A percentile compares a stretch with the other conserved stretches of the same genome.
These are phyloP conservation scores for Passiflora organensis DNA, from an alignment of 345 rosid genomes.

Conservation along the genomic window DNA sequence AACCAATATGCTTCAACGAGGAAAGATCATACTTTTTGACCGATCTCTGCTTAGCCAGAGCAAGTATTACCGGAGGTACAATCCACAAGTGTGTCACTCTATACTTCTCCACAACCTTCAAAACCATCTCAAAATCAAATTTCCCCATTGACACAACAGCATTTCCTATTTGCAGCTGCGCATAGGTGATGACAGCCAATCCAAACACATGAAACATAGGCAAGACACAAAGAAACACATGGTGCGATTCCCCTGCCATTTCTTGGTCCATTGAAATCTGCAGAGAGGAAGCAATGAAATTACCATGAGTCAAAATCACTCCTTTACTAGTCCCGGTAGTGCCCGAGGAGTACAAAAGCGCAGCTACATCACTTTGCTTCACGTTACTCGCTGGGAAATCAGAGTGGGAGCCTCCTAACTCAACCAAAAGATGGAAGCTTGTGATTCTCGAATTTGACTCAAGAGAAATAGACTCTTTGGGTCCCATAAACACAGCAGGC, in stretches of 20 bases:
- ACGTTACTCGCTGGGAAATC: conserved; percentile 39
- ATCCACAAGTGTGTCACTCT: conserved; percentile 62
- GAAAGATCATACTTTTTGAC: conserved; percentile 58
- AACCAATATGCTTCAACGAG: conserved; percentile 53
- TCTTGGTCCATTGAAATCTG: conserved; percentile 50
- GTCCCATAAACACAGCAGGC: conserved; percentile 54
- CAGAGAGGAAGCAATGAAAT: conserved; percentile 60
- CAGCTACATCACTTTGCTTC: conserved; percentile 60
- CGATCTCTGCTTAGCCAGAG: conserved; percentile 50
- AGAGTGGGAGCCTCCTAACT: conserved; percentile 34
- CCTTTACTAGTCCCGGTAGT: conserved; percentile 89
- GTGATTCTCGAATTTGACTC: conserved; percentile 25
- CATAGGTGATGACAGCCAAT: conserved; percentile 36
- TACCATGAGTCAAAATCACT: conserved; percentile 69
- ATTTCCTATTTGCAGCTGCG: conserved; percentile 62
- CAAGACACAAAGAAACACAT: conserved; percentile 53
- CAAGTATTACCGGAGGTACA: conserved; percentile 76
- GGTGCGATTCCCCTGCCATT: conserved; percentile 42
- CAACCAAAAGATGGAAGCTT: conserved; percentile 44
- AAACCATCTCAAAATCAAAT: conserved; percentile 53
- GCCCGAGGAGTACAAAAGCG: conserved; percentile 79
- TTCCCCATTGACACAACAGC: conserved; percentile 56
- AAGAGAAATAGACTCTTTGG: conserved; percentile 16
- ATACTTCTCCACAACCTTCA: conserved; percentile 53
- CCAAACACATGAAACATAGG: conserved; percentile 97